Base-by-base conservation (phyloP, 192 early-diverging fungal species). In the Phlyctochytrium planicorne region DNA sequence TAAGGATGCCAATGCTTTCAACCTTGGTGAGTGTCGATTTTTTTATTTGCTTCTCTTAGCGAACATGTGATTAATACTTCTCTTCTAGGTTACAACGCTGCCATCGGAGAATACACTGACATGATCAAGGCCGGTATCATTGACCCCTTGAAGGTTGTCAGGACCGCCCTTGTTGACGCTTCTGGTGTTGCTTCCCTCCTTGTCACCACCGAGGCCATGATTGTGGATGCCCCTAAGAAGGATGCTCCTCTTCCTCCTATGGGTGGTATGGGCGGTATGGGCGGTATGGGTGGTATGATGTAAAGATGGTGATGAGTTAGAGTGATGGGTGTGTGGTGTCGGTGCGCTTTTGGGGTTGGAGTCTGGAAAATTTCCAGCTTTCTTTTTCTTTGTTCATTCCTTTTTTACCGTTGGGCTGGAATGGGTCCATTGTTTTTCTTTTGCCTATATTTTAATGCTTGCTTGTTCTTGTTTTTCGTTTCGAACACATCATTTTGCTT, bases 101-200 rank as follows among this genome's bases (percentile, higher is more conserved):
- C 91, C 52, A 91, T 79, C 60, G 90, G 92, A 71, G 91, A 93
- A 69, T 99, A 97, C 80, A 89, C 86, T 33, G 95, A 99, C 73
- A 93, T 99, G 94, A 93, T 98, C 81, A 85, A 93, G 77, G 88
- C 85, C 78, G 98, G 98, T 71, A 94, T 99, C 68, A 88, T 99
- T 37, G 98, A 99, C 75, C 98, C 98, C 35, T 88, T 94, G 84
- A 99, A 99, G 90, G 98, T 99, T 52, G 96, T 98, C 34, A 91
- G 96, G 72, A 99, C 98, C 27, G 95, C 94, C 29, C 82, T 99
- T 55, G 90, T 98, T 65, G 96, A 99, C 84, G 93, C 98, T 60
- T 83, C 93, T 12, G 94, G 98, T 74, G 96, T 98, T 74, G 97
- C 98, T 52, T 93, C 91, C 70, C 86, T 99, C 59, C 83, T 99